Base-by-base conservation (phyloP, 2,329 filamentous ascomycete genomes). In the Fusarium sp. region DNA sequence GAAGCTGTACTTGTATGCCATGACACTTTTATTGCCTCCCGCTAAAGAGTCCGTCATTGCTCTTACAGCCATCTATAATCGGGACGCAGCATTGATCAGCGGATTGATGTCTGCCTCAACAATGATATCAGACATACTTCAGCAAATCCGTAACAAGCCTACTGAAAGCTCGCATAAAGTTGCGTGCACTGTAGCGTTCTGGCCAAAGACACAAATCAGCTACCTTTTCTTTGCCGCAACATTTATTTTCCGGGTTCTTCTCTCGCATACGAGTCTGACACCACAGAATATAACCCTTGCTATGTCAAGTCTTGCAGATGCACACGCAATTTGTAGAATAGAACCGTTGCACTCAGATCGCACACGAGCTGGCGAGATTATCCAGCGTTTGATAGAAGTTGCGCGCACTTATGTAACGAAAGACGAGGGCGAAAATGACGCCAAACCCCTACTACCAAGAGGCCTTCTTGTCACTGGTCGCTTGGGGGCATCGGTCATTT, bases 101-200 rank as follows among this genome's bases (percentile, higher is more conserved):
- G 50, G 50, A 36, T 28, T 53, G 2, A 36, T 53, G 31, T 28
- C 9, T 7, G 33, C 50, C 36, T 53, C 50, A 7, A 36, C 20
- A 7, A 28, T 53, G 50, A 53, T 53, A 53, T 22, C 33, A 13
- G 24, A n/a, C 5, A 20, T 22, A 2, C 50, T 53, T 13, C 24
- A 22, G 0, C 50, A 35, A 28, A 4, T 22, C 24, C 10, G 10
- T 13, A 20, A 36, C 2, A 9, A n/a, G 11, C 5, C 7, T 6
- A 15, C 7, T 16, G 18, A 35, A 36, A 14, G 1, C 10, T 5
- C 13, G 8, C 14, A n/a, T 5, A 16, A 28, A 3, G 16, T 7
- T 26, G 16, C 7, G 0, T 28, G 24, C 24, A 28, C 2, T 36
- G 10, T 12, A 36, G 33, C 33, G 1, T 53, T 53, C 11, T 53